phyloP scores from a whole-genome alignment of 1,284 basidiomycete genomes.

The Sporisorium sorghi region DNA sequence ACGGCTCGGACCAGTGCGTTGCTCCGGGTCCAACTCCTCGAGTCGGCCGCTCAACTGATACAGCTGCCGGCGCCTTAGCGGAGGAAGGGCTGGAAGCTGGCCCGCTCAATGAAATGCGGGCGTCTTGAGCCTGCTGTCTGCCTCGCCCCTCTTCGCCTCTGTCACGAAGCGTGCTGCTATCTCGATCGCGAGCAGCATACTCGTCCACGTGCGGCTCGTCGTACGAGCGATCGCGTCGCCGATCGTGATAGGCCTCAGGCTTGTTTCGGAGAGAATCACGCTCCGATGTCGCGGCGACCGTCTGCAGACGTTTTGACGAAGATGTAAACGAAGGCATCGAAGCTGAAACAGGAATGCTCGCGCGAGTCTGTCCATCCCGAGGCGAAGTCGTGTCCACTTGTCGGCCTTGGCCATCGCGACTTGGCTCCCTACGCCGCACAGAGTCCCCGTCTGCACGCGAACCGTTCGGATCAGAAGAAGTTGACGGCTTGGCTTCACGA shows the following conservation, averaged over 20 bases:
- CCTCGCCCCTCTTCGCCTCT: background rate
- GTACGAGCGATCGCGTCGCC: constrained; percentile 27
- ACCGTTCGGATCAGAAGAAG: background rate
- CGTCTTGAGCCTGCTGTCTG: background rate
- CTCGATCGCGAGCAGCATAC: background rate
- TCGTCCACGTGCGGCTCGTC: constrained; percentile 17
- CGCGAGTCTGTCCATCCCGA: background rate
- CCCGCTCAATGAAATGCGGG: background rate
- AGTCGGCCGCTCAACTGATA: constrained; percentile 17
- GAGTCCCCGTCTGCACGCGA: constrained; percentile 6
- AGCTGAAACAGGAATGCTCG: constrained; percentile 17
- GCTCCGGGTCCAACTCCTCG: constrained; percentile 49
- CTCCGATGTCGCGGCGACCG: constrained; percentile 12
- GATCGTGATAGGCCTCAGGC: constrained; percentile 15
- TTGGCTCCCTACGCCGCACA: background rate
- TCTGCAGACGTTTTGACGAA: constrained; percentile 8
- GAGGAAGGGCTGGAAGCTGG: background rate
- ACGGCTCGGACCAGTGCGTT: constrained; percentile 50
- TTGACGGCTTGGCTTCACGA: constrained; percentile 1
- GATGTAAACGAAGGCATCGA: constrained; percentile 29
- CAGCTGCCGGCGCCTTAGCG: constrained; percentile 4
- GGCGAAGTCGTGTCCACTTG: constrained; percentile 10
- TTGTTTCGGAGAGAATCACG: background rate
- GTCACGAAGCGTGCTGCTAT: background rate
- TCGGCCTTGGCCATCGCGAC: constrained; percentile 6